Evolutionary conservation across 208 protist genomes (phyloP).

Genomic region (Crithidia expoeki): DNA sequence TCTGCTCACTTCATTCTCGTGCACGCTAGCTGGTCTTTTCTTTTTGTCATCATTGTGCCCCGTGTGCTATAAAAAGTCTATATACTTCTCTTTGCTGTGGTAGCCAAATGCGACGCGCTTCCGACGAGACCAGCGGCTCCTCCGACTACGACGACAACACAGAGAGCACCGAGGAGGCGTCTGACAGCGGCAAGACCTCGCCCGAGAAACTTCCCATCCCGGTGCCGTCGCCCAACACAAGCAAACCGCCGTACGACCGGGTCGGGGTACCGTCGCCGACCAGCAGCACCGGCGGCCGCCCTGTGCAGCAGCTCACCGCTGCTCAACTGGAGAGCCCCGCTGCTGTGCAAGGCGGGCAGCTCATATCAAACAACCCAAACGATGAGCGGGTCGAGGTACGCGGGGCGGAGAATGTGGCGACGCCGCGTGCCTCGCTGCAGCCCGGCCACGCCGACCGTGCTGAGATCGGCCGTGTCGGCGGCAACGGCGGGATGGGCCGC

Average conservation of each 20-base stretch:
- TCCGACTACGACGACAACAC: slow-evolving; percentile 31
- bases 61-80: too few relatives aligned
- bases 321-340: slow-evolving; percentile 5
- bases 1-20: too few relatives aligned
- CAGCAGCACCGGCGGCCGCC: slow-evolving; percentile 4
- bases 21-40: too few relatives aligned
- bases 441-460: slow-evolving; percentile 12
- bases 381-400: slow-evolving; percentile 85
- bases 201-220: slow-evolving; percentile 20
- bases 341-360: slow-evolving; percentile 31
- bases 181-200: slow-evolving; percentile 9
- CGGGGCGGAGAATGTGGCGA: slow-evolving; percentile 56
- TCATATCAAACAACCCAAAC: slow-evolving; percentile 87
- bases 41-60: too few relatives aligned
- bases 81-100: too few relatives aligned
- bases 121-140: slow-evolving; percentile 23
- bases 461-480: slow-evolving; percentile 11
- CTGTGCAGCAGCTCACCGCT: slow-evolving; percentile 7
- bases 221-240: slow-evolving; percentile 2
- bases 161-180: slow-evolving; percentile 25
- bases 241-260: neutral
- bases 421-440: slow-evolving; percentile 41
- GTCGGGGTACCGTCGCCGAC: neutral
- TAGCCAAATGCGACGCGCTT: slow-evolving; percentile 14
- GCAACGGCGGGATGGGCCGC: slow-evolving; percentile 20